Conservation (phyloP, 768 basidiomycete species). For the Daedaleopsis nitida region DNA sequence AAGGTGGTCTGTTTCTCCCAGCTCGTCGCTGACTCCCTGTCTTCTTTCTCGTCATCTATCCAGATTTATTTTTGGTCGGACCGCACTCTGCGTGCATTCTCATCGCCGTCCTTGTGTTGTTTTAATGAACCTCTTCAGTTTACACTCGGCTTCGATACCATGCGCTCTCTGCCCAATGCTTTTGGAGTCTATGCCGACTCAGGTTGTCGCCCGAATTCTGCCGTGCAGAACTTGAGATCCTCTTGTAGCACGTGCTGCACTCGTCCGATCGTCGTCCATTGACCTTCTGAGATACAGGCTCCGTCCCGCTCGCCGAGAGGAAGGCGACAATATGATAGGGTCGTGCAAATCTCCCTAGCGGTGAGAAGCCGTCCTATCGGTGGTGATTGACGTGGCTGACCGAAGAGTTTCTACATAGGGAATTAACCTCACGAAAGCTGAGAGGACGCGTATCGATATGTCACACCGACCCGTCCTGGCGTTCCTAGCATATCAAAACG, state of each 20-base stretch:
- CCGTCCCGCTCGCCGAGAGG: neutral
- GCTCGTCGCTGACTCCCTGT: neutral
- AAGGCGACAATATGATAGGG: neutral
- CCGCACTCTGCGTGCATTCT: neutral
- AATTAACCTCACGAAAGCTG: neutral
- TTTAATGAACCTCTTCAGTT: slow-evolving; percentile 11
- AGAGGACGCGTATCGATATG: neutral
- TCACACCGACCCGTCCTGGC: neutral
- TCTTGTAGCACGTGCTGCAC: neutral
- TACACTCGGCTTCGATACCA: neutral
- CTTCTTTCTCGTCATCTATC: neutral
- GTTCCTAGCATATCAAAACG: neutral
- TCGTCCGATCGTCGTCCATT: slow-evolving; percentile 1
- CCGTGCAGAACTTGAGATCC: neutral
- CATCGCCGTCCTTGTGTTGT: slow-evolving; percentile 12
- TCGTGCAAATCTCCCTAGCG: neutral
- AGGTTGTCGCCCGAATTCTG: neutral
- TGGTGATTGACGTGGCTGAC: neutral
- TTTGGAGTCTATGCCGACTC: neutral
- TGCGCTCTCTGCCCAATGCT: neutral
- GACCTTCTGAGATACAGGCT: neutral
- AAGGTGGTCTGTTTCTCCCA: neutral
- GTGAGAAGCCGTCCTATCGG: slow-evolving; percentile 4
- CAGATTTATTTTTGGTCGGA: slow-evolving; percentile 6
- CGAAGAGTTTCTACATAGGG: slow-evolving; percentile 9